Conservation (phyloP, 345 rosid genomes). For the Populus davidiana region DNA sequence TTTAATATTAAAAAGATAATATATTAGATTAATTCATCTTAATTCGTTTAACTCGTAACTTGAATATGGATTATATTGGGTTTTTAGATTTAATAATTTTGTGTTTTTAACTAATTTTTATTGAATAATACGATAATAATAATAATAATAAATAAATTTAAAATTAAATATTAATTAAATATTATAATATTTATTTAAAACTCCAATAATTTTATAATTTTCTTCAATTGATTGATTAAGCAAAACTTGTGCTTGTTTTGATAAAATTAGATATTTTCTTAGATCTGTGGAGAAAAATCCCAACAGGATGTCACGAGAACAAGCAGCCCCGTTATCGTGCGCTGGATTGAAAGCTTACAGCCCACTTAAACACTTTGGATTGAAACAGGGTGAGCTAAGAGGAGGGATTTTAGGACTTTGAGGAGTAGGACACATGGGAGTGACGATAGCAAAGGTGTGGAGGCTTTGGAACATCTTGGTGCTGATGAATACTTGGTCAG, state of each 20-base stretch:
- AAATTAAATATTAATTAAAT: too few species aligned
- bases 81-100: too few species aligned
- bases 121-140: too few species aligned
- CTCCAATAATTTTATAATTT: neutral
- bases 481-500: constrained; percentile 84
- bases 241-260: neutral
- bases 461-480: constrained; percentile 80
- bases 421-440: constrained; percentile 98
- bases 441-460: constrained; percentile 87
- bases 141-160: too few species aligned
- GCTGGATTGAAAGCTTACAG: constrained; percentile 92
- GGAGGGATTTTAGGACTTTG: constrained; percentile 92
- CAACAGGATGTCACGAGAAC: constrained; percentile 78
- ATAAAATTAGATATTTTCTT: neutral
- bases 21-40: fast-evolving
- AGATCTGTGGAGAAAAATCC: constrained; percentile 89
- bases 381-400: constrained; percentile 57
- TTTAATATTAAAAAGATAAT: too few species aligned
- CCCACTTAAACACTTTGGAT: constrained; percentile 76
- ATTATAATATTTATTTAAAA: too few species aligned
- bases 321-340: constrained; percentile 80
- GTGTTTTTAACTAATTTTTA: too few species aligned
- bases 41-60: fast-evolving
- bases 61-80: fast-evolving
- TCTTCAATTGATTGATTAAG: neutral